Evolutionary conservation across 2,329 filamentous ascomycete genomes (phyloP).

Genomic region (Penicillium sp.): DNA sequence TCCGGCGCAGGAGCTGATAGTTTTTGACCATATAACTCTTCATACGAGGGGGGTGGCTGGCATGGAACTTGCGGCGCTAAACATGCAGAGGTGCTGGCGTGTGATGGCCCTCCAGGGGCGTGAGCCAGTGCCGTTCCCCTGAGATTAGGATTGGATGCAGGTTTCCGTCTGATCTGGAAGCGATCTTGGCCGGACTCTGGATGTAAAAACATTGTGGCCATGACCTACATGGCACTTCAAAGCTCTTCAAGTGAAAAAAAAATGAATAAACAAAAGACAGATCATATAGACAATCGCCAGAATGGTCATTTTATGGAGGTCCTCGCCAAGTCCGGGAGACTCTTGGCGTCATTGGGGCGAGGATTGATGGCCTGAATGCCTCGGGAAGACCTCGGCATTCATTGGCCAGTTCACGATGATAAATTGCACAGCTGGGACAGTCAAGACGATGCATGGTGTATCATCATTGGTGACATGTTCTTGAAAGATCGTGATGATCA

Average conservation of each 20-base stretch:
- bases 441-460: no score
- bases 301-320: no score
- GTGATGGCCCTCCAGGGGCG: slow-evolving; percentile 4
- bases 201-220: slow-evolving; percentile 11
- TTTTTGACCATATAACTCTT: slow-evolving; percentile 13
- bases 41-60: slow-evolving; percentile 18
- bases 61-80: slow-evolving; percentile 6
- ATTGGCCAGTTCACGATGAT: no score
- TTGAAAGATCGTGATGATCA: no score
- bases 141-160: slow-evolving; percentile 20
- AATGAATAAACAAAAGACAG: neutral
- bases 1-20: neutral
- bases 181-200: slow-evolving; percentile 9
- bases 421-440: no score
- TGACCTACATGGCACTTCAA: slow-evolving; percentile 3
- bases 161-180: slow-evolving; percentile 18
- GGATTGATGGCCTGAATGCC: no score
- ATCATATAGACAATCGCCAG: no score
- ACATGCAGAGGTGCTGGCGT: slow-evolving; percentile 10
- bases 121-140: slow-evolving; percentile 14
- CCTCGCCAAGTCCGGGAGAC: no score
- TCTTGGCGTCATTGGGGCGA: no score
- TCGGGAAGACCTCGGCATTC: no score
- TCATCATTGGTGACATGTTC: no score
- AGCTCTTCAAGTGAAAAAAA: neutral